Percentiles rank a stretch among this genome's conserved stretches.
phyloP scores from a whole-genome alignment of 2,329 filamentous ascomycete genomes.

The Madurella fahalii region DNA sequence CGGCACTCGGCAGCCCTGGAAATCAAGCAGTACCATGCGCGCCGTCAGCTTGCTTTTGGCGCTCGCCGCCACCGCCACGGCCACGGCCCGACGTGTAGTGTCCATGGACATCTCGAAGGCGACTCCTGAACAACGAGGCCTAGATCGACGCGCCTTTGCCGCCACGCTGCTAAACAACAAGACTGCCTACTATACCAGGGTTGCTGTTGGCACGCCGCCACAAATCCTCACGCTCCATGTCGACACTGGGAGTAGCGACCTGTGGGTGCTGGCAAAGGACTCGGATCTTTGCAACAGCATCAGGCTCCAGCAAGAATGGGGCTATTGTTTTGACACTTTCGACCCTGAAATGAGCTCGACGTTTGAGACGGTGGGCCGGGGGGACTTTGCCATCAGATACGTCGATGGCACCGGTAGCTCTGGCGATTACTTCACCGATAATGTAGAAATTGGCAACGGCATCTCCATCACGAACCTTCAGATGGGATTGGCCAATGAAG shows the following conservation, averaged over 20 bases:
- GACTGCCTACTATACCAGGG: not conserved
- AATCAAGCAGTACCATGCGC: no score
- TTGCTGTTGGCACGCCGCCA: not conserved
- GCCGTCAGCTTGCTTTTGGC: not conserved
- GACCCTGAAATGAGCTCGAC: not conserved
- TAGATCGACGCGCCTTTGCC: not conserved
- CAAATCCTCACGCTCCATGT: constrained; percentile 4
- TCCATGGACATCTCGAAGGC: not conserved
- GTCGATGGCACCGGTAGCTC: not conserved
- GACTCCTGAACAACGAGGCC: not conserved
- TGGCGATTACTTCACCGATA: constrained; percentile 10
- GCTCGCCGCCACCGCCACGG: not conserved
- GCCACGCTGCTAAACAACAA: not conserved
- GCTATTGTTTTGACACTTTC: constrained; percentile 6
- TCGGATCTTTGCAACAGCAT: constrained; percentile 1
- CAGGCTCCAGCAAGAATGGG: not conserved
- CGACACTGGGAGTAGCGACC: not conserved
- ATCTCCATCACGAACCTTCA: not conserved
- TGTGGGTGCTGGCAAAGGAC: not conserved
- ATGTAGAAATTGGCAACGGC: constrained; percentile 1
- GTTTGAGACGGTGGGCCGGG: not conserved
- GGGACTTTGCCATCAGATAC: constrained; percentile 6
- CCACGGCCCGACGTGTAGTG: not conserved
- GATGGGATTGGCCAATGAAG: constrained; percentile 9
- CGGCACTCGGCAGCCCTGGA: not conserved